Conservation (phyloP, 768 basidiomycete genomes). For the Boletellus sp. region DNA sequence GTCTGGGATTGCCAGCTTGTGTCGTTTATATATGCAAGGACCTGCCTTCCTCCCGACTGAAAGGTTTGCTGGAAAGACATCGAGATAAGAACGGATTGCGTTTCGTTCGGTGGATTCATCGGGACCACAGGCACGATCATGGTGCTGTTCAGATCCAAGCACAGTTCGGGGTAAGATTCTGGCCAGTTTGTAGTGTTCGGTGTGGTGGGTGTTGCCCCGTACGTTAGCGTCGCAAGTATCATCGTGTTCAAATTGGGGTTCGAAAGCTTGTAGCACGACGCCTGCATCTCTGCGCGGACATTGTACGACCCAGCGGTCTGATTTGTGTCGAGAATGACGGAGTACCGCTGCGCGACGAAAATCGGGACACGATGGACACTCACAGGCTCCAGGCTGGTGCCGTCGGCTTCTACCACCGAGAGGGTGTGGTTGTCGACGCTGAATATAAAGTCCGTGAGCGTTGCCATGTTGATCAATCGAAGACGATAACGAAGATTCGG, state of each 20-base stretch:
- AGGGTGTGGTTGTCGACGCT: constrained; percentile 45
- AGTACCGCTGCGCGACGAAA: constrained; percentile 48
- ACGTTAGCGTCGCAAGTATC: constrained; percentile 30
- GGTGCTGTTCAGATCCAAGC: constrained; percentile 27
- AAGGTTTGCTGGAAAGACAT: constrained; percentile 26
- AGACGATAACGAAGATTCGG: constrained; percentile 41
- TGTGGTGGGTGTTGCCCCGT: constrained; percentile 23
- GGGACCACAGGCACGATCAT: constrained; percentile 27
- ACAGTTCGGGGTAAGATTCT: constrained; percentile 20
- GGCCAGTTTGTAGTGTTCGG: constrained; percentile 28
- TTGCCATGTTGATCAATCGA: constrained; percentile 45
- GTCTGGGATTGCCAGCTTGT: constrained; percentile 27
- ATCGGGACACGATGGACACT: constrained; percentile 38
- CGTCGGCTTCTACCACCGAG: constrained; percentile 48
- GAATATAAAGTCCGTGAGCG: constrained; percentile 44
- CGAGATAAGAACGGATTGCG: constrained; percentile 12
- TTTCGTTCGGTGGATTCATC: constrained; percentile 29
- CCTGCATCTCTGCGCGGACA: constrained; percentile 38
- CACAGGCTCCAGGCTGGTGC: constrained; percentile 39
- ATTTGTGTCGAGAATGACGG: constrained; percentile 43
- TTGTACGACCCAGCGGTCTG: constrained; percentile 34
- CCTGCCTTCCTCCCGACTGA: constrained; percentile 25
- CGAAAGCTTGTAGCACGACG: constrained; percentile 27
- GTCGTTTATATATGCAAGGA: constrained; percentile 24
- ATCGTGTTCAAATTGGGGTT: constrained; percentile 27